A percentile compares a stretch with the other conserved stretches of the same genome.
Conservation (phyloP, 2,329 filamentous ascomycete species). For the Diaporthe longicolla region DNA sequence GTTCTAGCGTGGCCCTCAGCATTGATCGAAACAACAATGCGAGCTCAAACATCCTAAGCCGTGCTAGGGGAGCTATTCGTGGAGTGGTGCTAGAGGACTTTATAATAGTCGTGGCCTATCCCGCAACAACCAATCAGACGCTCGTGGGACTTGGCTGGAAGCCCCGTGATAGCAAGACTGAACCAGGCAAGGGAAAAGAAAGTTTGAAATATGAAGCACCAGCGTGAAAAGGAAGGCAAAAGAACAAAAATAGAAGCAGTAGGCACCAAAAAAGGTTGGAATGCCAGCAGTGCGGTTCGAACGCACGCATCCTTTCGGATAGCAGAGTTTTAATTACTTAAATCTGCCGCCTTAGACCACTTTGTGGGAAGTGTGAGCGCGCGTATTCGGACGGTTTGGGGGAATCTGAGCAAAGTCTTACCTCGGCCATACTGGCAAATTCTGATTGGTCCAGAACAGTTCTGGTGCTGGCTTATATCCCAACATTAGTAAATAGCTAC, state of each 20-base stretch:
- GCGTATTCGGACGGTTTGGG: constrained; percentile 8
- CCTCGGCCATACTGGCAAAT: constrained; percentile 42
- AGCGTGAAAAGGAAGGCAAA: background rate
- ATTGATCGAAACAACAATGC: background rate
- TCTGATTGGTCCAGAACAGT: constrained; percentile 33
- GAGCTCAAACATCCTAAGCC: constrained; percentile 9
- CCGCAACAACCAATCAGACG: background rate
- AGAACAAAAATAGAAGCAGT: background rate
- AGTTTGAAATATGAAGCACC: background rate
- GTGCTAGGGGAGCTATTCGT: constrained; percentile 7
- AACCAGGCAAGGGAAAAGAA: background rate
- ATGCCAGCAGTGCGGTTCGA: constrained; percentile 43
- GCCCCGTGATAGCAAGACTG: background rate
- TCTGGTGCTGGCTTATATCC: background rate
- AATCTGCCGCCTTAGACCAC: constrained; percentile 42
- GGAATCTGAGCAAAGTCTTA: constrained; percentile 11
- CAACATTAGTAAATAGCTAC: background rate
- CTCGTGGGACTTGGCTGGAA: background rate
- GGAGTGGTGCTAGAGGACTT: background rate
- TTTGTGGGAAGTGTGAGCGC: constrained; percentile 34
- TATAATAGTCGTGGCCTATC: background rate
- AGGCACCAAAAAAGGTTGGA: constrained; percentile 9
- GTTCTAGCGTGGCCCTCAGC: background rate
- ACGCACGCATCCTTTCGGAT: constrained; percentile 43
- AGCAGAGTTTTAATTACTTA: constrained; percentile 40